A percentile compares a stretch with the other conserved stretches of the same genome.
These are phyloP conservation scores for Avena eriantha DNA, from an alignment of 176 grass and related monocot genomes.

Conservation along the genomic window DNA sequence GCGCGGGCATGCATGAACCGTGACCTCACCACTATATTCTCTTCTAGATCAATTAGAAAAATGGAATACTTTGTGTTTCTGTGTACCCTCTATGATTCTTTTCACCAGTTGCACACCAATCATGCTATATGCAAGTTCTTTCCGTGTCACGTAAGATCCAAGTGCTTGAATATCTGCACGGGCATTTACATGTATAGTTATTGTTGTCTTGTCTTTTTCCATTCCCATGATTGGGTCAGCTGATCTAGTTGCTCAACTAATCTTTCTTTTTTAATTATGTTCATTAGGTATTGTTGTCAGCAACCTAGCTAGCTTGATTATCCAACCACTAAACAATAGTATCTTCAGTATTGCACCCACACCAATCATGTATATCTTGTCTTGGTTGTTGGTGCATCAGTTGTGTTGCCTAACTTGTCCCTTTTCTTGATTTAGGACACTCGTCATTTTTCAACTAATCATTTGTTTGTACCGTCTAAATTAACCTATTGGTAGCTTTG, in stretches of 20 bases:
- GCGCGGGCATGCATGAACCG: constrained; percentile 43
- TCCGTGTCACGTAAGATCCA: constrained; percentile 7
- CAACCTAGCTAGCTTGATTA: constrained; percentile 28
- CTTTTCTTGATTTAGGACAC: constrained; percentile 48
- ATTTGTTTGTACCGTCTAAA: background rate
- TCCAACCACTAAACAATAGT: constrained; percentile 10
- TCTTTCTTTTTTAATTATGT: constrained; percentile 31
- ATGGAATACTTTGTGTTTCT: constrained; percentile 40
- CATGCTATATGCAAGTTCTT: constrained; percentile 7
- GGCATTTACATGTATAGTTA: background rate
- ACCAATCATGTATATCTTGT: constrained; percentile 30
- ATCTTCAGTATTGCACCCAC: constrained; percentile 12
- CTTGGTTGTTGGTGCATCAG: constrained; percentile 33
- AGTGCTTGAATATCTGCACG: constrained; percentile 24
- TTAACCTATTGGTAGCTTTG: background rate
- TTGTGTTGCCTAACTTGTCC: constrained; percentile 36
- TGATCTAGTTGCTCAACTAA: constrained; percentile 51
- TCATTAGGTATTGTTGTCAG: constrained; percentile 39
- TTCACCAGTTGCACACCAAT: constrained; percentile 19
- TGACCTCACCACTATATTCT: constrained; percentile 59
- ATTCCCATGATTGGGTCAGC: constrained; percentile 41
- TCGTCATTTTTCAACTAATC: constrained; percentile 23
- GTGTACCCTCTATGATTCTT: constrained; percentile 35
- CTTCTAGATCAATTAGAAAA: constrained; percentile 51
- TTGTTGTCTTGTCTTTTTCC: constrained; percentile 33